phyloP scores from a whole-genome alignment of 441 rosid species.

The Adansonia rubrostipa region DNA sequence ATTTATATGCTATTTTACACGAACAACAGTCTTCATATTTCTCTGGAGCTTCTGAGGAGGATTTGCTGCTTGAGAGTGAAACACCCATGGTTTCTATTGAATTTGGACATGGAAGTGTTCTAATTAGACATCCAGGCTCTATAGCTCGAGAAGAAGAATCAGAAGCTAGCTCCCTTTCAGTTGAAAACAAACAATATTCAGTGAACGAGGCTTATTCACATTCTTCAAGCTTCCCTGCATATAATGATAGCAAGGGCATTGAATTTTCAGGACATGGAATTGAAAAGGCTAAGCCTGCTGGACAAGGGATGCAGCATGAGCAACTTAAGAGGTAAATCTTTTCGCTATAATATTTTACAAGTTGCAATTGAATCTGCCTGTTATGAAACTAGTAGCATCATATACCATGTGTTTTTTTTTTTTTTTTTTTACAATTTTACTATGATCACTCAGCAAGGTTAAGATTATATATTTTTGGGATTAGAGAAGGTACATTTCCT shows the following conservation, averaged over 20 bases:
- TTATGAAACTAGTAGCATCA: neutral
- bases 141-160: conserved; percentile 96
- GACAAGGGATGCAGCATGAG: conserved; percentile 56
- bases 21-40: conserved; percentile 92
- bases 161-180: conserved; percentile 92
- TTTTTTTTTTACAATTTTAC: neutral
- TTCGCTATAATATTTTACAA: neutral
- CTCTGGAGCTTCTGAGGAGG: conserved; percentile 89
- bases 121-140: conserved; percentile 82
- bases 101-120: conserved; percentile 98
- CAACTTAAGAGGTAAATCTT: conserved; percentile 65
- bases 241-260: conserved; percentile 42
- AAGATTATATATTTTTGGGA: conserved; percentile 22
- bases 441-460: neutral
- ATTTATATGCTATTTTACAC: conserved; percentile 79
- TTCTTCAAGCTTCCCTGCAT: conserved; percentile 48
- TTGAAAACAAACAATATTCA: conserved; percentile 67
- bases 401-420: neutral
- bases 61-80: conserved; percentile 87
- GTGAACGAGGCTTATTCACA: conserved; percentile 71
- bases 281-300: conserved; percentile 50
- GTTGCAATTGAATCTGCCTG: conserved; percentile 12
- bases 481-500: conserved; percentile 1
- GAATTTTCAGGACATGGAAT: conserved; percentile 40
- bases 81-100: conserved; percentile 97